phyloP scores from a whole-genome alignment of 441 rosid genomes.

The Sinapis alba region DNA sequence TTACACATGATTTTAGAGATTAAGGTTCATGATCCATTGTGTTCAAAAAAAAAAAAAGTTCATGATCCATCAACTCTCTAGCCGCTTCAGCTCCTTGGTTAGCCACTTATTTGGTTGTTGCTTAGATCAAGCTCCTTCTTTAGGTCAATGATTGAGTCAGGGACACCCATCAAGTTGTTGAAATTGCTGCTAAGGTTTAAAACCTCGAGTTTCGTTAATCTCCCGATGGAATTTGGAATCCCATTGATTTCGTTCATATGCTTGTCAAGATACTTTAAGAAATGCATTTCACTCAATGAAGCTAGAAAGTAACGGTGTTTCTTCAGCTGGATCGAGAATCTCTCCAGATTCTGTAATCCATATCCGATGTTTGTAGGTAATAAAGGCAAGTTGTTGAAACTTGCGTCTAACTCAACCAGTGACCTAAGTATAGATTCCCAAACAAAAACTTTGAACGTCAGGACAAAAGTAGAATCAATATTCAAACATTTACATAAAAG shows the following conservation, averaged over 20 bases:
- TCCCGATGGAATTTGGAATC: conserved; percentile 58
- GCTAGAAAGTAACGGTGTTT: conserved; percentile 51
- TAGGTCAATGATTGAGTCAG: conserved; percentile 54
- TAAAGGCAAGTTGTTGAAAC: conserved; percentile 55
- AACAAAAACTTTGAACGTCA: background rate
- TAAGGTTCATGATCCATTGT: too few species aligned
- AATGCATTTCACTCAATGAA: conserved; percentile 56
- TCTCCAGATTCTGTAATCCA: conserved; percentile 57
- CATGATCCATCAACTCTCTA: too few species aligned
- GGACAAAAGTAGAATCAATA: background rate
- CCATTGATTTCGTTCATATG: conserved; percentile 66
- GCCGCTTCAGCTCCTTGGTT: conserved; percentile 54
- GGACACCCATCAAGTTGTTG: conserved; percentile 52
- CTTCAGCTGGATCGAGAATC: conserved; percentile 56
- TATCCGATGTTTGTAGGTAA: conserved; percentile 61
- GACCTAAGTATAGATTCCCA: conserved; percentile 40
- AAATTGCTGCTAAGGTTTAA: conserved; percentile 64
- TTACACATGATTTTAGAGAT: too few species aligned
- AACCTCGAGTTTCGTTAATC: conserved; percentile 52
- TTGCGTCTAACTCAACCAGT: conserved; percentile 59
- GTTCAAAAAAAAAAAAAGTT: too few species aligned
- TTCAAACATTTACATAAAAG: background rate
- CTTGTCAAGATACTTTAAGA: conserved; percentile 53
- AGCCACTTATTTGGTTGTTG: conserved; percentile 59
- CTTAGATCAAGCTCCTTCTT: conserved; percentile 62